Conservation (phyloP, 2,329 filamentous ascomycete genomes). For the Sphaerulina musiva region DNA sequence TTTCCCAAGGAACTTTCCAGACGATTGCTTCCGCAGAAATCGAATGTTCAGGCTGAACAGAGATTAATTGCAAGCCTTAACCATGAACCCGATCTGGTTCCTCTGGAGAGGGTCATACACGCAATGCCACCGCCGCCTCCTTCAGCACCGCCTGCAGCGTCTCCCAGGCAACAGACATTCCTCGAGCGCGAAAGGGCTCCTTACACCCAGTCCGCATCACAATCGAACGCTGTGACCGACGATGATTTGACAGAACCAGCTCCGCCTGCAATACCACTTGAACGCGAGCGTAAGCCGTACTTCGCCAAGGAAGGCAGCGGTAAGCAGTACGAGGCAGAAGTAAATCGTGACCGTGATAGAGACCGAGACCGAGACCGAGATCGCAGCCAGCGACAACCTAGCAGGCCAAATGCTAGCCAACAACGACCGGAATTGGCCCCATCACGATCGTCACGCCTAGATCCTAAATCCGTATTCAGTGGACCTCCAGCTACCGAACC, state of each 20-base stretch:
- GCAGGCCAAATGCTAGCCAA: conserved; percentile 12
- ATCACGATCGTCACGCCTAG: conserved; percentile 10
- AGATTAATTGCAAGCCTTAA: conserved; percentile 48
- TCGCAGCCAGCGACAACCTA: conserved; percentile 14
- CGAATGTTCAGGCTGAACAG: conserved; percentile 53
- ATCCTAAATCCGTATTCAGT: conserved; percentile 16
- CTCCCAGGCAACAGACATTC: conserved; percentile 25
- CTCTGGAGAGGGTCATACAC: conserved; percentile 35
- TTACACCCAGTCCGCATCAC: conserved; percentile 31
- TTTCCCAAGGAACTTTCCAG: conserved; percentile 74
- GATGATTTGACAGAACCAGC: conserved; percentile 32
- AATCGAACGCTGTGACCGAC: conserved; percentile 30
- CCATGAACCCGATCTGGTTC: conserved; percentile 39
- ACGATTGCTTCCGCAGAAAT: conserved; percentile 58
- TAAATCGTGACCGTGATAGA: conserved; percentile 13
- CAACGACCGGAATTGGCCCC: conserved; percentile 13
- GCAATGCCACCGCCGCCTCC: conserved; percentile 34
- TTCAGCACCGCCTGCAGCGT: conserved; percentile 18
- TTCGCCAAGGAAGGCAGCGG: conserved; percentile 53
- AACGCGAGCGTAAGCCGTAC: conserved; percentile 62
- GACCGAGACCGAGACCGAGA: conserved; percentile 18
- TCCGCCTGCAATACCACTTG: conserved; percentile 48
- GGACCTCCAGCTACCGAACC: conserved; percentile 17
- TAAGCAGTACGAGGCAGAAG: conserved; percentile 44
- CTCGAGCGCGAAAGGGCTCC: conserved; percentile 39